phyloP scores from a whole-genome alignment of 345 rosid species.

The Nasturtium officinale region DNA sequence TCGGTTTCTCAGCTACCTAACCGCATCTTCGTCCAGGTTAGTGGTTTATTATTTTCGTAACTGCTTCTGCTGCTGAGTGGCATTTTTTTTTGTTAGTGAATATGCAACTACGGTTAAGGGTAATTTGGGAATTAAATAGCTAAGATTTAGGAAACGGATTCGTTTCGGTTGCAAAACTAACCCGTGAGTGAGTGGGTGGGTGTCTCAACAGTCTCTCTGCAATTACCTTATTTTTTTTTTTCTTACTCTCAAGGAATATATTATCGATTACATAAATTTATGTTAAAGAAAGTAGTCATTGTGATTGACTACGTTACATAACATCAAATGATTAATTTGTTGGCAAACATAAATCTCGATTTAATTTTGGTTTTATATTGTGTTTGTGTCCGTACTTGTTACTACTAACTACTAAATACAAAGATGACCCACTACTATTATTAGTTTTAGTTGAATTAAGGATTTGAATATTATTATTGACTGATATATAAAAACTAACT shows the following conservation, averaged over 20 bases:
- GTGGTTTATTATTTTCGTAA: too few relatives aligned
- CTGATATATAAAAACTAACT: conserved; percentile 5
- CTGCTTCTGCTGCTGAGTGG: conserved; percentile 34
- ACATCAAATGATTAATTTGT: background rate
- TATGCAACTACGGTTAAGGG: conserved; percentile 10
- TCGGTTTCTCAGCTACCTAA: conserved; percentile 81
- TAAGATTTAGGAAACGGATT: conserved; percentile 33
- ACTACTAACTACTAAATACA: background rate
- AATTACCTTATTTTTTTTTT: background rate
- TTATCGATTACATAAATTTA: background rate
- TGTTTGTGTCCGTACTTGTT: conserved; percentile 13
- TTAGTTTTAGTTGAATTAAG: background rate
- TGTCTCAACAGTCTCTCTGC: conserved; percentile 29
- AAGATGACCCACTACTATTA: conserved; percentile 12
- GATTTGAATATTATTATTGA: background rate
- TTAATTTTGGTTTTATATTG: background rate
- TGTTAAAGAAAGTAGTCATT: background rate
- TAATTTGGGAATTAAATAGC: conserved; percentile 1
- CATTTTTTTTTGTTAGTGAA: conserved; percentile 20
- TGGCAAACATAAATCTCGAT: background rate
- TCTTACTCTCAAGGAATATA: background rate
- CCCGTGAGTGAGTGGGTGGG: conserved; percentile 41
- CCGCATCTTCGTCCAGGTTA: conserved; percentile 90
- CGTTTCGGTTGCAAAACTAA: conserved; percentile 36
- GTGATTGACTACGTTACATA: background rate